A percentile compares a stretch with the other conserved stretches of the same genome.
Conservation (phyloP, 225 moss, liverwort and hornwort species). For the Polytrichum formosum region DNA sequence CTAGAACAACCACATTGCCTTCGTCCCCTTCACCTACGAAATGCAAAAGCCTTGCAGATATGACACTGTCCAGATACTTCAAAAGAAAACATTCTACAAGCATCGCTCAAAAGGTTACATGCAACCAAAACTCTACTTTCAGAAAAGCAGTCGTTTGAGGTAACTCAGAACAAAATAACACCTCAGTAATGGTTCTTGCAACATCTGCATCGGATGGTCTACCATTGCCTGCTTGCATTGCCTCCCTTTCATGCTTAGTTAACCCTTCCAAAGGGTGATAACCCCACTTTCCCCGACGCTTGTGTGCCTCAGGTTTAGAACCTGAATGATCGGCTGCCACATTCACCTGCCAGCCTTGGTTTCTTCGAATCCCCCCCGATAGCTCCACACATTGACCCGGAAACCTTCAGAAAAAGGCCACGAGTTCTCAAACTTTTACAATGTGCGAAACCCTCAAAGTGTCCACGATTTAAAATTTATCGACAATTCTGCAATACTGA, state of each 20-base stretch:
- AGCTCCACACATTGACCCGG: conserved; percentile 55
- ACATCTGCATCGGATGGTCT: conserved; percentile 73
- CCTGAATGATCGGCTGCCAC: conserved; percentile 94
- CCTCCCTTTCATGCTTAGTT: conserved; percentile 79
- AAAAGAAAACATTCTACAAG: too few species aligned
- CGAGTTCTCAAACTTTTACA: conserved; percentile 5
- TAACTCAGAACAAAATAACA: conserved; percentile 3
- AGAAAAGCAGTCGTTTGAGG: too few species aligned
- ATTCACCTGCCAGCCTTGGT: conserved; percentile 60
- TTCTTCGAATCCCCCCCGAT: conserved; percentile 40
- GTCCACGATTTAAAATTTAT: background rate
- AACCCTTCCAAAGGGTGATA: conserved; percentile 96
- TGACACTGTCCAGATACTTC: too few species aligned
- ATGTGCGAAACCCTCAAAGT: background rate
- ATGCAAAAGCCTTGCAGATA: too few species aligned
- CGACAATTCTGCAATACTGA: background rate
- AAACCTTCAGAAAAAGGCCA: conserved; percentile 43
- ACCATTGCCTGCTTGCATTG: conserved; percentile 76
- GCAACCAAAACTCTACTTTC: too few species aligned
- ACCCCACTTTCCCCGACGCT: conserved; percentile 82
- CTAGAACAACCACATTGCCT: too few species aligned
- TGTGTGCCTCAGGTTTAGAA: conserved; percentile 80
- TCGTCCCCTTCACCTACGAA: too few species aligned
- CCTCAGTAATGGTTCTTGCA: conserved; percentile 90
- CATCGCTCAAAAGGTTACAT: too few species aligned